These are phyloP conservation scores for Globisporangium mamillatum DNA, from an alignment of 352 stramenopile genomes.

Conservation along the genomic window DNA sequence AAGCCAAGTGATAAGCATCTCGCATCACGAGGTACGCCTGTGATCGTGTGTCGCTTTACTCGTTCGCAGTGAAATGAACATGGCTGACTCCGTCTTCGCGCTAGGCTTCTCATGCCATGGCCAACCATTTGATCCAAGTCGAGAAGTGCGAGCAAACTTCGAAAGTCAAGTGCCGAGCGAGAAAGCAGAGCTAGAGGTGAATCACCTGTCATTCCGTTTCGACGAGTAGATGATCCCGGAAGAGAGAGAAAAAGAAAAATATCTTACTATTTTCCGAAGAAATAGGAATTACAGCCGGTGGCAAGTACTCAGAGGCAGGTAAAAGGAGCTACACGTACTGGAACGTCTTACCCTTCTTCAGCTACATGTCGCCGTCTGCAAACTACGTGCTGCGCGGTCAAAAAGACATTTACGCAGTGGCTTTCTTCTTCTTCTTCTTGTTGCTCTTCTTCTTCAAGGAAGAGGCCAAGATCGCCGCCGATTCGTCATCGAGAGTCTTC, in stretches of 20 bases:
- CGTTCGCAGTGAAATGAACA: not conserved
- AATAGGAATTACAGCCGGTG: conserved; percentile 19
- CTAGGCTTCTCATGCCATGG: conserved; percentile 5
- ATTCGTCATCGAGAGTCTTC: conserved; percentile 93
- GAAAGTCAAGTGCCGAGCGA: conserved; percentile 6
- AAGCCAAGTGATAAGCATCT: not conserved
- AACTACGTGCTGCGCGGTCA: conserved; percentile 11
- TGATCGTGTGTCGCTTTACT: not conserved
- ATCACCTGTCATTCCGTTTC: not conserved
- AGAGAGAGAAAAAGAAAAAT: conserved; percentile 28
- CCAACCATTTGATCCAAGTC: conserved; percentile 30
- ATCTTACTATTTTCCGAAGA: conserved; percentile 49
- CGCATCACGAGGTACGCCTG: not conserved
- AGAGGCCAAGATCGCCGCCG: conserved; percentile 83
- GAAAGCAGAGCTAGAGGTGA: not conserved
- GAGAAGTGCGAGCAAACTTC: conserved; percentile 21
- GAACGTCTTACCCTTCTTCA: conserved; percentile 14
- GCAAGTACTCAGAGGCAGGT: not conserved
- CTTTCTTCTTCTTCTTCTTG: conserved; percentile 94
- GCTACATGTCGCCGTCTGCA: not conserved
- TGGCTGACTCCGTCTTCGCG: not conserved
- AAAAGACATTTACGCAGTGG: conserved; percentile 37
- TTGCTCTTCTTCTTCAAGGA: conserved; percentile 94
- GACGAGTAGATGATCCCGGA: not conserved
- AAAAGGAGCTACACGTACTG: not conserved